These are phyloP conservation scores for Fragaria ananassa DNA, from an alignment of 306 rosid genomes.

Conservation along the genomic window DNA sequence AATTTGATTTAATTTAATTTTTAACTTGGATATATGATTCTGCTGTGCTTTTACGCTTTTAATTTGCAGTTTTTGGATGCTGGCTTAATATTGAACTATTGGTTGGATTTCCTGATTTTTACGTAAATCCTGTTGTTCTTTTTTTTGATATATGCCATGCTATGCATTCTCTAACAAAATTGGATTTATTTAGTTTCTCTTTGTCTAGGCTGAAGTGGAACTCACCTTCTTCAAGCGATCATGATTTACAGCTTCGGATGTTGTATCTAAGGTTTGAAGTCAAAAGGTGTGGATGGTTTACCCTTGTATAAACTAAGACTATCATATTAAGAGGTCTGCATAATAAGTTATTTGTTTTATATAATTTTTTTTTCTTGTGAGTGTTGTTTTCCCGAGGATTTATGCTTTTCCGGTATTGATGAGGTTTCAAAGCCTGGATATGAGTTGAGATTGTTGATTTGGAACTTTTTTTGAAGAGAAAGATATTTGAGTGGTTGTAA, in stretches of 20 bases:
- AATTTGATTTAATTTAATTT: too few species aligned
- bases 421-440: too few species aligned
- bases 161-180: conserved; percentile 16
- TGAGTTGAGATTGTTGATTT: too few species aligned
- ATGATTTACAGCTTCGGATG: conserved; percentile 80
- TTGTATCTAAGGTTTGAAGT: conserved; percentile 93
- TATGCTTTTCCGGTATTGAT: too few species aligned
- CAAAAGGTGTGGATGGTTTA: conserved; percentile 62
- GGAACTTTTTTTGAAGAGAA: too few species aligned
- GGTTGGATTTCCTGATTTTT: too few species aligned
- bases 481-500: too few species aligned
- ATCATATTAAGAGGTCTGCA: not conserved
- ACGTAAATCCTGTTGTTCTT: not conserved
- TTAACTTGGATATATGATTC: too few species aligned
- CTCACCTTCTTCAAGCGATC: conserved; percentile 81
- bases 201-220: conserved; percentile 87
- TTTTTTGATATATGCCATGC: not conserved
- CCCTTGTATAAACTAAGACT: conserved; percentile 1
- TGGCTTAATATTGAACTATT: not conserved
- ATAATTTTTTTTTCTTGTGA: not conserved
- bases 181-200: not conserved
- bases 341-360: not conserved
- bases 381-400: not conserved
- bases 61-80: not conserved
- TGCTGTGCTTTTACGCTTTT: too few species aligned